Base-by-base conservation (phyloP, 805 yeast genomes). In the Candida orba region DNA sequence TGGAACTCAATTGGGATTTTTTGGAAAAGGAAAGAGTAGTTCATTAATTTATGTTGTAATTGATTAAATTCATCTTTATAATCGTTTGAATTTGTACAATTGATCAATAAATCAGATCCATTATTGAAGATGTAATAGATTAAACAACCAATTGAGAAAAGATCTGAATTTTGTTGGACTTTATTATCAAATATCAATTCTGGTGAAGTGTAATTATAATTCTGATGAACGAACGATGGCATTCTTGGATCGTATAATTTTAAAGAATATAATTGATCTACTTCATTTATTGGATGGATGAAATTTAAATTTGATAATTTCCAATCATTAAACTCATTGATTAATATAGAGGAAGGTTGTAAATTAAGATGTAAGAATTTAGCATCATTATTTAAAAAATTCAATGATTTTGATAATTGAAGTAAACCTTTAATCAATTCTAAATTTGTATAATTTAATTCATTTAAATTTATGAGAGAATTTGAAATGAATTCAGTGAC, bases 241-340 rank as follows among this genome's bases (percentile, higher is more conserved):
- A 87, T 72, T 39, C 93, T 67, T 6, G 89, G 81, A 51, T 88
- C 89, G 48, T 76, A 73, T 39, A 82, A 84, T 54, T 86, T 85
- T 37, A 86, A 66, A 51, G 72, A 79, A 58, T 71, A 84, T 44
- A 76, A 55, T 14, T 73, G 75, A 5, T 46, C 44, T 10, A 34
- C 37, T 23, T 42, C 41, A 36, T 62, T 52, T 68, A 85, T 56
- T 68, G 75, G 60, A 66, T 27, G 29, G 13, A 76, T 64, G 41
- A 75, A 69, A 0, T 70, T 81, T 46, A 93, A 72, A 0, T 97
- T 97, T 7, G 84, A 75, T 3, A 93, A 60, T 60, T 91, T 93
- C 98, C 99, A 93, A 64, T 93, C 98, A 5, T 95, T 90, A 51
- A 80, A 84, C 34, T 79, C 83, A 52, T 84, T 90, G 17, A 91